Evolutionary conservation across 192 early-diverging fungal species (phyloP), one percentile per base, ranked within the genome.

Genomic region (Coemansia sp.): DNA sequence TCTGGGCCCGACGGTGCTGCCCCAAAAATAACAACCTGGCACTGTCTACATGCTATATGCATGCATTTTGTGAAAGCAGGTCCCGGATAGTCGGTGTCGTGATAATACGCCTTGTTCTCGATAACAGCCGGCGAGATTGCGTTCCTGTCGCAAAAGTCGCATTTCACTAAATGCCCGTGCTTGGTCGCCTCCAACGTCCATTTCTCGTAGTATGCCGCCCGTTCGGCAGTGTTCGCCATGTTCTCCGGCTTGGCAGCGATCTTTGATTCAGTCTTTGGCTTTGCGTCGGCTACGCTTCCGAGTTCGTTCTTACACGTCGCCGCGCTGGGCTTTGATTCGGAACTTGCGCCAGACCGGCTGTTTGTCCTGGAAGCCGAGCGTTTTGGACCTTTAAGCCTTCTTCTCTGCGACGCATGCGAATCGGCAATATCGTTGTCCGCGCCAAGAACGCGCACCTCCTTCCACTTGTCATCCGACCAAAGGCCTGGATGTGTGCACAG

Each of bases 401-500:
- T 57, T 19, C 42, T 35, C 56, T 34, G 61, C n/a, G 57, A 40
- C 46, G 59, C 45, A 15, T 66, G 59, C 0, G 49, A 57, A 17
- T 43, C 23, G 54, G 71, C 55, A 63, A 60, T 66, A 5, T 59
- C 60, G 10, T 66, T 25, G 20, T 79, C 77, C 11, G 65, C 66
- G 2, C 65, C 56, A n/a, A 79, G 62, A 9, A 59, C 67, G n/a
- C 63, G 69, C 20, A 68, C 71, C 48, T 79, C 77, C 55, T 68
- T 71, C 79, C 79, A 81, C 59, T 75, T 81, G 42, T 75, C 71
- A 22, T 72, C 67, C 0, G 73, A 75, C 79, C 79, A 81, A 60
- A 81, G 54, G 17, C 60, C 55, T 15, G 90, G 89, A 58, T 92
- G 90, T 38, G 86, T 86, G 54, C 88, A 89, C 11, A 87, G 83